These are phyloP conservation scores for Bisporella sp. DNA, from an alignment of 2,329 filamentous ascomycete genomes.

Conservation along the genomic window DNA sequence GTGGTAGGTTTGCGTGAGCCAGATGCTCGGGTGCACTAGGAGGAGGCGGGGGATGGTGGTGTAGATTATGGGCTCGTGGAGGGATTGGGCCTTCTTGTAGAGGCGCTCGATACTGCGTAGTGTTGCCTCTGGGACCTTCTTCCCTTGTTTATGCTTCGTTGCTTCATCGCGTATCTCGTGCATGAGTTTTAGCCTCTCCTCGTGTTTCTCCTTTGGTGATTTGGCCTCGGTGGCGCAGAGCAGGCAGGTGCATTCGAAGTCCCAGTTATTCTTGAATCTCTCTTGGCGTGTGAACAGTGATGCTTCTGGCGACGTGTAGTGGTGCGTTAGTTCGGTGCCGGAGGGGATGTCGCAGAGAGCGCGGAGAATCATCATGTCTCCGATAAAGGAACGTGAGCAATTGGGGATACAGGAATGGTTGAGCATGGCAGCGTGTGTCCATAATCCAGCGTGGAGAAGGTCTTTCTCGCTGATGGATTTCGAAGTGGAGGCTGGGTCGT, in stretches of 20 bases:
- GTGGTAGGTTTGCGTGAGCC: constrained; percentile 10
- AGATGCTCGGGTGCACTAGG: constrained; percentile 11
- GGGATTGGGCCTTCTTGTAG: constrained; percentile 5
- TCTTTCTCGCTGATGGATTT: constrained; percentile 7
- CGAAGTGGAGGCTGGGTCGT: not conserved
- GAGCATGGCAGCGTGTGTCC: constrained; percentile 9
- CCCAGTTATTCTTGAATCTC: constrained; percentile 6
- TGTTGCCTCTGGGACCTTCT: not conserved
- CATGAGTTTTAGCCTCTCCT: constrained; percentile 4
- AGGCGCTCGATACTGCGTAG: constrained; percentile 9
- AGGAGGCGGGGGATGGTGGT: constrained; percentile 5
- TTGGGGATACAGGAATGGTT: constrained; percentile 15
- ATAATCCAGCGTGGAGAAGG: constrained; percentile 9
- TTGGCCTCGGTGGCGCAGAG: constrained; percentile 7
- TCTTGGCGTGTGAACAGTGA: constrained; percentile 1
- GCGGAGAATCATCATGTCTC: constrained; percentile 13
- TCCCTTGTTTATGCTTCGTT: too few relatives aligned
- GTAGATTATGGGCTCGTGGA: constrained; percentile 9
- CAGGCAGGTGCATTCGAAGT: constrained; percentile 9
- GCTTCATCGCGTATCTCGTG: too few relatives aligned
- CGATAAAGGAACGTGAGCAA: constrained; percentile 10
- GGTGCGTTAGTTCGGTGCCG: constrained; percentile 11
- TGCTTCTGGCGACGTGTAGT: constrained; percentile 11
- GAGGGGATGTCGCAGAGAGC: constrained; percentile 4
- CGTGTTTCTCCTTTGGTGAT: constrained; percentile 4